Evolutionary conservation across 2,329 filamentous ascomycete species (phyloP).

Genomic region (Diaporthe citriasiana): DNA sequence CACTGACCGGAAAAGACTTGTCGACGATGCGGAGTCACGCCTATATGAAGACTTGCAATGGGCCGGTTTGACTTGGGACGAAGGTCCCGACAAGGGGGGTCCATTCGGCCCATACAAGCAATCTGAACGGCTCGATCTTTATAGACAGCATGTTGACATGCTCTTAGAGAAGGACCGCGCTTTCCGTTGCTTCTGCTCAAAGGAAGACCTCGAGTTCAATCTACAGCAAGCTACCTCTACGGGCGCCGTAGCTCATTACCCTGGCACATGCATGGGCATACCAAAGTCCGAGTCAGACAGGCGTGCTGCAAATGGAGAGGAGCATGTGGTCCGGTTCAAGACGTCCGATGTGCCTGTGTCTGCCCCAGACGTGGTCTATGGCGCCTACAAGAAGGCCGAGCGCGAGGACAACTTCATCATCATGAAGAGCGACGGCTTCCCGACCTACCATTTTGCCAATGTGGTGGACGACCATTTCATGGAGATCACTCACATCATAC

Average conservation of each 20-base stretch:
- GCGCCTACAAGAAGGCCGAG: slow-evolving; percentile 69
- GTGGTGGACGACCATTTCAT: slow-evolving; percentile 97
- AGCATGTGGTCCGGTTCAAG: slow-evolving; percentile 83
- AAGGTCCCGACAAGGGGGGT: slow-evolving; percentile 88
- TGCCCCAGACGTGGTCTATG: slow-evolving; percentile 86
- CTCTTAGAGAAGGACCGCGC: slow-evolving; percentile 81
- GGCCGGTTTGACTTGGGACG: slow-evolving; percentile 94
- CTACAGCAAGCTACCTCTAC: slow-evolving; percentile 53
- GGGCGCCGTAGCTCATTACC: slow-evolving; percentile 62
- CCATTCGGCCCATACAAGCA: slow-evolving; percentile 89
- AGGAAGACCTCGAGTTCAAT: slow-evolving; percentile 71
- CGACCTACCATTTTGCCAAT: slow-evolving; percentile 97
- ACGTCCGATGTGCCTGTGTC: slow-evolving; percentile 72
- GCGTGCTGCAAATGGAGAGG: slow-evolving; percentile 76
- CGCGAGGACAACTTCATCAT: slow-evolving; percentile 86
- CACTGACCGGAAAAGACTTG: slow-evolving; percentile 90
- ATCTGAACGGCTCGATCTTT: slow-evolving; percentile 84
- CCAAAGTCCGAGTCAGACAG: slow-evolving; percentile 76
- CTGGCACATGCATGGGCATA: slow-evolving; percentile 79
- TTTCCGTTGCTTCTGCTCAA: slow-evolving; percentile 93
- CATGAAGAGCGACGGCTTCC: slow-evolving; percentile 90
- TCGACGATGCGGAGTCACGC: slow-evolving; percentile 82
- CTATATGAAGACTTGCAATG: slow-evolving; percentile 86
- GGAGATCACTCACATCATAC: slow-evolving; percentile 95
- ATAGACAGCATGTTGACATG: slow-evolving; percentile 77